Base-by-base conservation (phyloP, 1,139 yeast genomes). In the Blastobotrys buckinghamii region DNA sequence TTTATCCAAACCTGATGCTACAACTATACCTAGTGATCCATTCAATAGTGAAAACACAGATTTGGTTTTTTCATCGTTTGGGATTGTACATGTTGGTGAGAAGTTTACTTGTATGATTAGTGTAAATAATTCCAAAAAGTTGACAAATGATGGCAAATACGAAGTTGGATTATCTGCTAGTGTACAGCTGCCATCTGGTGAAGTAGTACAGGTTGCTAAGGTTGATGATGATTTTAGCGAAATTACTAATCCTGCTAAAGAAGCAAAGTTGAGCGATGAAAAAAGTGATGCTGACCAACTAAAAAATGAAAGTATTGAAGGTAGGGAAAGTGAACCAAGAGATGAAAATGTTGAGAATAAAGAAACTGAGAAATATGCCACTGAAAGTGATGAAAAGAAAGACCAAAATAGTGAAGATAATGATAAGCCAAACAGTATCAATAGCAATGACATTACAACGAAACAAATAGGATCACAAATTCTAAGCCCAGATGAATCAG, bases 51-150 rank as follows among this genome's bases (percentile, higher is more conserved):
- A 57, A 8, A 48, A 54, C 0, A 47, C 54, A 9, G 43, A 60
- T 34, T 37, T 56, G 20, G 50, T 61, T 19, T 60, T 65, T 1
- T 48, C 59, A 13, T 48, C 58, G 15, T 60, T 59, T 46, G 65
- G 64, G n/a, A 53, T 55, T 17, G 59, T 61, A 15, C 60, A 60
- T 46, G 64, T 62, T 3, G 66, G 66, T n/a, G 66, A 63, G 44
- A 58, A 55, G 32, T 60, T 63, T 44, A 49, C 55, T 6, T 59
- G 62, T 46, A 52, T 63, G 44, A 45, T 61, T 20, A 58, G 62
- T 16, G 53, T 55, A 17, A 55, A 59, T 54, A 26, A 38, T 33
- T 20, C 42, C 7, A 17, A 39, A 4, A 7, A 10, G 2, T 17
- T 30, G 36, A 29, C 43, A 10, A 33, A 45, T 33, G 39, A 43